Evolutionary conservation across 805 yeast genomes (phyloP), one percentile per base, ranked within the genome.

Genomic region (Brettanomyces nanus): DNA sequence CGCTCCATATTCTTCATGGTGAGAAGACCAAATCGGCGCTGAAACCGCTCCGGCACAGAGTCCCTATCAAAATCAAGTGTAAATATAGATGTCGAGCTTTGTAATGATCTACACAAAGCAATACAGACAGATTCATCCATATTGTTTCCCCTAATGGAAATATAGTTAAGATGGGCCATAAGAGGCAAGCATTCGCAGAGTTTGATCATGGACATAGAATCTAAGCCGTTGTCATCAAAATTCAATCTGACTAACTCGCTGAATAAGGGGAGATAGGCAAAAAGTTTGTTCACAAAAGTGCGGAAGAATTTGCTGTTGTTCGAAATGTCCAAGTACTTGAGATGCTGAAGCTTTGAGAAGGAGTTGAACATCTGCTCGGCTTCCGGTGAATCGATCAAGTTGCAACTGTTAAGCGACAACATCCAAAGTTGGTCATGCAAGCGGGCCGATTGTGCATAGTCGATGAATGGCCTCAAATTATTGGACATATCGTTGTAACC

Each of bases 1-100:
- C 62, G 56, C 48, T 81, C 86, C 80, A 87, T 80, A 56, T 89
- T 89, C 49, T 81, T 73, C 80, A 89, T 79, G 34, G 92, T 73
- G 48, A 82, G 78, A 31, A 84, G 68, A 1, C 94, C 92, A 41
- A 87, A 73, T 49, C 78, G 73, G 30, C 86, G 83, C 49, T 74
- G 77, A 45, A 80, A 69, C 35, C 69, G 65, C 37, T 71, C 73
- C 10, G 89, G 80, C 46, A 84, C 68, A 17, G 66, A 59, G 17
- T 69, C 77, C 40, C 69, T 69, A 48, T 84, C 89, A 36, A 84
- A 65, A 46, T 82, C 92, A 28, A 85, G 59, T 13, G 78, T 75
- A 36, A 77, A 73, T 33, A 89, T 61, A n/a, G 79, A 69, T 19
- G 69, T 68, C 0, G 87, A 75, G 37, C 72, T 67, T 51, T 77